A percentile compares a stretch with the other conserved stretches of the same genome.
These are phyloP conservation scores for Cinchona pubescens DNA, from an alignment of 257 asterid species.

Conservation along the genomic window DNA sequence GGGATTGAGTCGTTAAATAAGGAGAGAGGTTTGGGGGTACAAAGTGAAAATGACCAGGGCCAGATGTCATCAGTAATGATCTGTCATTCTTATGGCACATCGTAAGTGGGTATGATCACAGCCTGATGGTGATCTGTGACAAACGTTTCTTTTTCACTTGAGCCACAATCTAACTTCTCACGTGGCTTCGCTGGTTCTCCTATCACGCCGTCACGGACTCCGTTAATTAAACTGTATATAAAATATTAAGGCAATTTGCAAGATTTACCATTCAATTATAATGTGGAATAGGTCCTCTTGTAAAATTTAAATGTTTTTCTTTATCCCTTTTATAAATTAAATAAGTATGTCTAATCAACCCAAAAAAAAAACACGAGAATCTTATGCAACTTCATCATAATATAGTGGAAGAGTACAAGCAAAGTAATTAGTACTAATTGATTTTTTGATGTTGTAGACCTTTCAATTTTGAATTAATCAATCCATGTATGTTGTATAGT, in stretches of 20 bases:
- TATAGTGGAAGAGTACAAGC: background rate
- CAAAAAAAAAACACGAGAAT: background rate
- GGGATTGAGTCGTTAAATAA: background rate
- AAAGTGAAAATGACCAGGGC: slow-evolving; percentile 6
- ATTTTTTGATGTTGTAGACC: background rate
- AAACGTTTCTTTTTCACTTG: slow-evolving; percentile 13
- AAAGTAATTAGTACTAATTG: background rate
- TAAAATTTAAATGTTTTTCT: background rate
- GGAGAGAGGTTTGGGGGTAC: slow-evolving; percentile 8
- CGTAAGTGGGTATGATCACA: slow-evolving; percentile 33
- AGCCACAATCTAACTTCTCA: slow-evolving; percentile 17
- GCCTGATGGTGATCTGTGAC: slow-evolving; percentile 39
- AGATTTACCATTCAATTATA: slow-evolving; percentile 1
- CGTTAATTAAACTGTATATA: background rate
- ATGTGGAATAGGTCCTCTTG: background rate
- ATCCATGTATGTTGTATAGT: background rate
- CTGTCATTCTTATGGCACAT: slow-evolving; percentile 36
- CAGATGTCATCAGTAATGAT: slow-evolving; percentile 44
- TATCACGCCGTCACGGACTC: slow-evolving; percentile 27
- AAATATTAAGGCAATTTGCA: background rate
- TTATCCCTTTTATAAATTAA: background rate
- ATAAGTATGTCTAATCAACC: background rate
- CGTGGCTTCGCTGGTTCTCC: slow-evolving; percentile 44
- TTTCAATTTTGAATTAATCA: background rate
- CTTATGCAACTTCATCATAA: background rate